phyloP scores from a whole-genome alignment of 257 asterid genomes.

The Petrea volubilis region DNA sequence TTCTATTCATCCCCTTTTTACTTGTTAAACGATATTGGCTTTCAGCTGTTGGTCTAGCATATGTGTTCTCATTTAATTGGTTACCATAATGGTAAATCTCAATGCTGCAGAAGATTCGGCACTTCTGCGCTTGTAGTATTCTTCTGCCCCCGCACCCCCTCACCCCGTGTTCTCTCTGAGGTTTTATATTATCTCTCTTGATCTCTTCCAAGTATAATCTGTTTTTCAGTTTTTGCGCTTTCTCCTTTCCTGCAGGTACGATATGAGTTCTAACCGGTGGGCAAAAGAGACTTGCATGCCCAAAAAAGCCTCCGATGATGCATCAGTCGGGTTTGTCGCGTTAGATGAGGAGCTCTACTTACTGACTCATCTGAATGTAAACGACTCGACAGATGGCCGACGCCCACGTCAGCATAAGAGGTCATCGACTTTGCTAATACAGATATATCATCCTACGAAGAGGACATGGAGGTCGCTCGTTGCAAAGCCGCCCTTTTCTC shows the following conservation, averaged over 20 bases:
- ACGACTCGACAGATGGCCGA: slow-evolving; percentile 36
- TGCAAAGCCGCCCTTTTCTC: slow-evolving; percentile 62
- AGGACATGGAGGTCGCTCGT: slow-evolving; percentile 62
- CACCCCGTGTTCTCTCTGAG: background rate
- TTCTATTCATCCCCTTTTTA: background rate
- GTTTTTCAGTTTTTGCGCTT: background rate
- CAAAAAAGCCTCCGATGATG: slow-evolving; percentile 47
- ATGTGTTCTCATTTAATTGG: background rate
- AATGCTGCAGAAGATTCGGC: background rate
- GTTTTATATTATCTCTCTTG: background rate
- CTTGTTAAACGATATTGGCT: background rate
- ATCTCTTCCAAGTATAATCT: background rate
- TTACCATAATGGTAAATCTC: background rate
- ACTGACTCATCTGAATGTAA: slow-evolving; percentile 40
- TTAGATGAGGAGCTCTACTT: slow-evolving; percentile 75
- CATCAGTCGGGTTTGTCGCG: slow-evolving; percentile 74
- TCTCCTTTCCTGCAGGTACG: slow-evolving; percentile 45
- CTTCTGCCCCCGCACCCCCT: background rate
- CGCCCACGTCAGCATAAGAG: slow-evolving; percentile 60
- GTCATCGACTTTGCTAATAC: slow-evolving; percentile 53
- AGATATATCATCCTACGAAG: slow-evolving; percentile 73
- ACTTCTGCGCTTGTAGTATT: background rate
- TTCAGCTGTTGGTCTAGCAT: background rate
- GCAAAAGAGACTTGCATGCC: slow-evolving; percentile 68
- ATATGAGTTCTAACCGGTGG: slow-evolving; percentile 65